A percentile compares a stretch with the other conserved stretches of the same genome.
Evolutionary conservation across 2,329 filamentous ascomycete species (phyloP).

Genomic region (Emergomyces pasteurianus): DNA sequence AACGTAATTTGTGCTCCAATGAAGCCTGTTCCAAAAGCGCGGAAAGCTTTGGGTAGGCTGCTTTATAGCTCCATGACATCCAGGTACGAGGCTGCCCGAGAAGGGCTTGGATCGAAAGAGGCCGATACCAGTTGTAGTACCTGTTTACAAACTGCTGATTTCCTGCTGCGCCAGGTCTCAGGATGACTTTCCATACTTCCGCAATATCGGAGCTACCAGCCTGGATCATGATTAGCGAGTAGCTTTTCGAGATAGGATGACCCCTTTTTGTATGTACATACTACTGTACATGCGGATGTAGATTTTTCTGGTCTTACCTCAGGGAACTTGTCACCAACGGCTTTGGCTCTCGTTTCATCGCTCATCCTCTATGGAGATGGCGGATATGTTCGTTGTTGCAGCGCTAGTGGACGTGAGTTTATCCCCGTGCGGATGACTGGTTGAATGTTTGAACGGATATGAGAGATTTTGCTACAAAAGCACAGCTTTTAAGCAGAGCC

Average conservation of each 20-base stretch:
- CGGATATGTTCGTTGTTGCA: not conserved
- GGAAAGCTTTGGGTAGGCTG: conserved; percentile 5
- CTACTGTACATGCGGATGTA: not conserved
- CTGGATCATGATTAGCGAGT: not conserved
- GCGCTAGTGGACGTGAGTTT: not conserved
- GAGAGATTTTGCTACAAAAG: not conserved
- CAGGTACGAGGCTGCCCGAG: conserved; percentile 1
- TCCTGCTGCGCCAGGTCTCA: not conserved
- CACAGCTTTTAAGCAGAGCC: not conserved
- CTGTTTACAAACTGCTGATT: conserved; percentile 2
- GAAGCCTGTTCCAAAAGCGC: conserved; percentile 3
- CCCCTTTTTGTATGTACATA: not conserved
- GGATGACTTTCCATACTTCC: not conserved
- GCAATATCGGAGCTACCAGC: not conserved
- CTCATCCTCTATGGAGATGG: not conserved
- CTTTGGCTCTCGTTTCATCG: not conserved
- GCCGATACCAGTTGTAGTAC: conserved; percentile 1
- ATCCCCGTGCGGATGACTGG: not conserved
- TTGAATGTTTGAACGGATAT: not conserved
- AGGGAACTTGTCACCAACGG: not conserved
- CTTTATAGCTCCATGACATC: conserved; percentile 5
- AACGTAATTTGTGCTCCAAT: conserved; percentile 2
- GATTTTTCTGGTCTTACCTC: not conserved
- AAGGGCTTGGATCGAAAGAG: not conserved
- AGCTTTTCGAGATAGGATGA: not conserved